phyloP scores from a whole-genome alignment of 2,329 filamentous ascomycete genomes.

The Aspergillus japonicus region DNA sequence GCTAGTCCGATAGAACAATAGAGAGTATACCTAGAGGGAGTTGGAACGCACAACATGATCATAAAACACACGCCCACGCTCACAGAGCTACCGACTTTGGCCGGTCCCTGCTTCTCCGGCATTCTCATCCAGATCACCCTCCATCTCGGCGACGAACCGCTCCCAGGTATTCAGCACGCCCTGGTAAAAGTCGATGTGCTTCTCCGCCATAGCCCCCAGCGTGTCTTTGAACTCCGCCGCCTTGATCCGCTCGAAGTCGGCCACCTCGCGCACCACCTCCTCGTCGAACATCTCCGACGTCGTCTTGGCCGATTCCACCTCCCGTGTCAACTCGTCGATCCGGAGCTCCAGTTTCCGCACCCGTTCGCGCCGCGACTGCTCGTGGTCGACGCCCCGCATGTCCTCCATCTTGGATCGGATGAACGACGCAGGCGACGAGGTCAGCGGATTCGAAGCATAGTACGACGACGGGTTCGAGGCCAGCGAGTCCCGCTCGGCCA shows the following conservation, averaged over 20 bases:
- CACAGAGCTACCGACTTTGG: not conserved
- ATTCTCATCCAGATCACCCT: slow-evolving; percentile 54
- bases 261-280: slow-evolving; percentile 88
- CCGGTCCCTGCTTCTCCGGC: slow-evolving; percentile 7
- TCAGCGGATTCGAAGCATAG: slow-evolving; percentile 53
- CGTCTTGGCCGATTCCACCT: slow-evolving; percentile 83
- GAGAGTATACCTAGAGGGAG: not conserved
- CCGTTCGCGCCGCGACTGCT: slow-evolving; percentile 82
- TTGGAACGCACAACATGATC: not conserved
- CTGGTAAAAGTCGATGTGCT: slow-evolving; percentile 84
- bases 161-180: slow-evolving; percentile 83
- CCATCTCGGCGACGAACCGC: slow-evolving; percentile 83
- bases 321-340: slow-evolving; percentile 85
- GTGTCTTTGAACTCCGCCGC: slow-evolving; percentile 86
- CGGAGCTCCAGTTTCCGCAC: slow-evolving; percentile 86
- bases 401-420: slow-evolving; percentile 94
- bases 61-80: not conserved
- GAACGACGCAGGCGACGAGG: slow-evolving; percentile 75
- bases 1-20: not conserved
- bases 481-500: slow-evolving; percentile 78
- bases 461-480: slow-evolving; percentile 62
- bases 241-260: slow-evolving; percentile 96
- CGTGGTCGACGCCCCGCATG: slow-evolving; percentile 93
- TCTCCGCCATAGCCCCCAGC: slow-evolving; percentile 76
- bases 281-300: slow-evolving; percentile 93